phyloP scores from a whole-genome alignment of 768 basidiomycete species.

The Tricholoma matsutake region DNA sequence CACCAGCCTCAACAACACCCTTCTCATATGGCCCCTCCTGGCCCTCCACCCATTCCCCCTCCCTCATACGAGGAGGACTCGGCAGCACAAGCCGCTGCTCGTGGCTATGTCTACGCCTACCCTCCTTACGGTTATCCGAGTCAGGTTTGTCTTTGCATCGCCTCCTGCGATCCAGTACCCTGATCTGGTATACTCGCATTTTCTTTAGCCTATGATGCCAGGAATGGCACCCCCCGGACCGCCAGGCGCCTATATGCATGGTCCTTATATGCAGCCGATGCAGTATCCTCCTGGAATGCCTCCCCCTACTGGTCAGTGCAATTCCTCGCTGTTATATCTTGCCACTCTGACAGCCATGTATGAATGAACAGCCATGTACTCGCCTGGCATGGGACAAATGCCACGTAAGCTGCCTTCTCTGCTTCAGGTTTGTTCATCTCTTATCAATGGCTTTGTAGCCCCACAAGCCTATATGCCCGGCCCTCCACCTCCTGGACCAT shows the following conservation, averaged over 20 bases:
- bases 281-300: conserved; percentile 78
- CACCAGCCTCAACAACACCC: conserved; percentile 62
- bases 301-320: conserved; percentile 65
- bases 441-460: conserved; percentile 32
- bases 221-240: conserved; percentile 78
- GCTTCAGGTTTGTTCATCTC: not conserved
- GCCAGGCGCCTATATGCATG: conserved; percentile 75
- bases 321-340: not conserved
- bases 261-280: conserved; percentile 84
- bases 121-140: conserved; percentile 76
- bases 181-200: conserved; percentile 2
- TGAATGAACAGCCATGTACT: conserved; percentile 65
- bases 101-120: conserved; percentile 70
- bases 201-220: conserved; percentile 72
- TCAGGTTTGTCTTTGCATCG: conserved; percentile 47
- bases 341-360: conserved; percentile 1
- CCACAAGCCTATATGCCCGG: conserved; percentile 75
- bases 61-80: conserved; percentile 80
- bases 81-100: conserved; percentile 53
- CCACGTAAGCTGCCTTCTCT: conserved; percentile 54
- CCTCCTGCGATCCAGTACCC: not conserved
- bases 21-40: conserved; percentile 63
- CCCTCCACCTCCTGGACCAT: conserved; percentile 68
- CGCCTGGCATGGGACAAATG: conserved; percentile 84
- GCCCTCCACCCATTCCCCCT: conserved; percentile 67